Evolutionary conservation across 202 grass and related monocot species (phyloP).

Genomic region (Schoenoplectus tabernaemontani): DNA sequence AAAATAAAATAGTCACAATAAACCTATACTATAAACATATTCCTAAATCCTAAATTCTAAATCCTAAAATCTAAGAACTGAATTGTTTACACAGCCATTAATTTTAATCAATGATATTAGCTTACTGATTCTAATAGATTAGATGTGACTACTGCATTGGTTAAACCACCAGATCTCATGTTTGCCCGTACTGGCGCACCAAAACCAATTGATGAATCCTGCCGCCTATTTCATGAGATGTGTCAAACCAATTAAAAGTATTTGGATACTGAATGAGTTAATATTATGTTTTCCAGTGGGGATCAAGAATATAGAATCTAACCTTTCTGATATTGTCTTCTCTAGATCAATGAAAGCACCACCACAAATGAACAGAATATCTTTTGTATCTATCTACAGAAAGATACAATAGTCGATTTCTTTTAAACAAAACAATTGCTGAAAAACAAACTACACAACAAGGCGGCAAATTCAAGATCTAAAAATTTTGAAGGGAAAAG

Average conservation of each 20-base stretch:
- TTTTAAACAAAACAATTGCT: background rate
- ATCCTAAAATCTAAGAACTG: no score
- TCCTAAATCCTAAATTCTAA: no score
- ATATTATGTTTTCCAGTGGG: background rate
- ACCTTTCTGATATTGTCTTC: constrained; percentile 99
- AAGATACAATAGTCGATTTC: constrained; percentile 7
- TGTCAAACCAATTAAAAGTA: constrained; percentile 19
- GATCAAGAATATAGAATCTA: constrained; percentile 21
- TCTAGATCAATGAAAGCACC: constrained; percentile 96
- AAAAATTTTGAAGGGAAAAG: background rate
- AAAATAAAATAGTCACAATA: no score
- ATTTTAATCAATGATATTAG: constrained; percentile 5
- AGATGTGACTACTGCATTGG: constrained; percentile 86
- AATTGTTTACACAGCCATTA: background rate
- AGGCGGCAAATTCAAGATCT: background rate
- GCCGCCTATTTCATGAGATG: constrained; percentile 40
- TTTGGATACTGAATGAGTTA: background rate
- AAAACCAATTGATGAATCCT: constrained; percentile 99
- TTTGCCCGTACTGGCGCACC: constrained; percentile 88
- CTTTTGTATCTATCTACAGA: constrained; percentile 98
- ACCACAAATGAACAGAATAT: constrained; percentile 99
- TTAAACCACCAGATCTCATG: constrained; percentile 70
- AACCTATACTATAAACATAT: no score
- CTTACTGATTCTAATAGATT: constrained; percentile 93
- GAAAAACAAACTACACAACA: constrained; percentile 9